These are phyloP conservation scores for Pugionium cornutum DNA, from an alignment of 345 rosid genomes.

Conservation along the genomic window DNA sequence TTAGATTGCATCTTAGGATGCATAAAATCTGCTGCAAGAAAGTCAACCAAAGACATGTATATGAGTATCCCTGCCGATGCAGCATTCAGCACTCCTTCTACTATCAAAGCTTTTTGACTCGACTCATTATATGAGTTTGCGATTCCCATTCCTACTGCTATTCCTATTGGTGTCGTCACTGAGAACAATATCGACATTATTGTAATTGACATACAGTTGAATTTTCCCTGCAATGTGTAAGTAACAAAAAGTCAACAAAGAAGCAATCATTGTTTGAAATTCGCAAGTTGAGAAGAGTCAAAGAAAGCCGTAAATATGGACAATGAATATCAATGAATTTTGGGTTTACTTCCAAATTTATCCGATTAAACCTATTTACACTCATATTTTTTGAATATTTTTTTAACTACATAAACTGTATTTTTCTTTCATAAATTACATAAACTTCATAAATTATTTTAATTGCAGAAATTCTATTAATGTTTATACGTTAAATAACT, in stretches of 20 bases:
- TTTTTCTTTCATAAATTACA: no score
- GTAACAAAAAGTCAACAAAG: constrained; percentile 3
- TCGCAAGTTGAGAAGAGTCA: constrained; percentile 25
- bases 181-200: constrained; percentile 56
- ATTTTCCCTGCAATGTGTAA: constrained; percentile 45
- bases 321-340: background rate
- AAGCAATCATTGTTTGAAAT: constrained; percentile 10
- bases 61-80: constrained; percentile 69
- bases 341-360: no score
- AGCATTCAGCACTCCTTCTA: constrained; percentile 55
- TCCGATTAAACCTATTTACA: no score
- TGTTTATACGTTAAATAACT: no score
- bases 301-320: constrained; percentile 21
- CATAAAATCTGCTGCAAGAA: constrained; percentile 61
- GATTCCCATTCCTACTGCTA: constrained; percentile 55
- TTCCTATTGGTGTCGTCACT: constrained; percentile 60
- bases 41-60: constrained; percentile 72
- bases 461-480: no score
- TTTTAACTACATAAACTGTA: no score
- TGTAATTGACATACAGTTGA: constrained; percentile 38
- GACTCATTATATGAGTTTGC: constrained; percentile 43
- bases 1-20: constrained; percentile 50
- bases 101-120: constrained; percentile 47
- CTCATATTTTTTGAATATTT: no score
- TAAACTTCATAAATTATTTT: no score